Evolutionary conservation across 2,329 filamentous ascomycete genomes (phyloP), one percentile per base, ranked within the genome.

Genomic region (Capronia americana): DNA sequence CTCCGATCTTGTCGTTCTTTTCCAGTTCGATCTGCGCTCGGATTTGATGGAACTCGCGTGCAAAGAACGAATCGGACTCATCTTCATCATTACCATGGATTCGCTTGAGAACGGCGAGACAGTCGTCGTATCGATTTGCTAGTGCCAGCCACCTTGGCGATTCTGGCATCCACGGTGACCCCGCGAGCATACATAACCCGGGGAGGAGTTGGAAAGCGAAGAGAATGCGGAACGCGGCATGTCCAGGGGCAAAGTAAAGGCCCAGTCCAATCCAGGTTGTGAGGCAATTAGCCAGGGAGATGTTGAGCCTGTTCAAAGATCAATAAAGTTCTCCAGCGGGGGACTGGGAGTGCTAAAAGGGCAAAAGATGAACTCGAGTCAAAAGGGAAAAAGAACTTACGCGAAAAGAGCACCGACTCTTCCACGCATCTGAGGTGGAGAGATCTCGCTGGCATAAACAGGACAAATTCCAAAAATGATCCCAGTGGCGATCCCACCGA

Each of bases 1-100:
- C 8, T 12, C 32, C 32, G 4, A 64, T 20, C n/a, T 24, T 23
- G 4, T 67, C 61, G 2, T 26, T 46, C 50, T 57, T 60, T 8
- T 67, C 65, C 4, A 64, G 30, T 24, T 67, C 48, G 32, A 67
- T 61, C 53, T 67, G 65, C 2, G 61, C 57, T 32, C 30, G n/a
- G 23, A 67, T 64, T 26, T 64, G 61, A 48, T 57, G 57, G 51
- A 61, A 67, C 51, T 67, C 65, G 8, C 38, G 38, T 4, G 24
- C 51, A 26, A 26, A 56, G 26, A 67, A 67, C 1, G 55, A 34
- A 51, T 67, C 61, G 5, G 38, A 51, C 20, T 20, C 44, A 28
- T 64, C 26, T 1, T 64, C 11, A 0, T 41, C 28, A 20, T 46
- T 38, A 10, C 57, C 50, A 38, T 65, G 63, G 57, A 65, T 60